Percentiles rank a stretch among this genome's conserved stretches.
Conservation (phyloP, 2,329 filamentous ascomycete species). For the Cercospora canescens region DNA sequence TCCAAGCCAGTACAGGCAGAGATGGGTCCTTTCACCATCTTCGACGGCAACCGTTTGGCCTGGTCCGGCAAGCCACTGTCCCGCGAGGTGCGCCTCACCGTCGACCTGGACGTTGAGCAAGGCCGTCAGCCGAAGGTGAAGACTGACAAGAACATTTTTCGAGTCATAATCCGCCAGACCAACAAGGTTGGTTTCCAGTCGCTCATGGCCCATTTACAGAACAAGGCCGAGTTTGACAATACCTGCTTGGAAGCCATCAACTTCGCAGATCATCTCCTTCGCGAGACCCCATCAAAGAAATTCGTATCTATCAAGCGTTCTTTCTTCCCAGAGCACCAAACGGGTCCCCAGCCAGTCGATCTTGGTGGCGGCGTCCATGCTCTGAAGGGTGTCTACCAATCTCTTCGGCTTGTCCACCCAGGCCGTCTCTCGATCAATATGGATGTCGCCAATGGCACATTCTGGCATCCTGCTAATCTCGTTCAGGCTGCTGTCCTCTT, state of each 20-base stretch:
- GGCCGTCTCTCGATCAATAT: constrained; percentile 72
- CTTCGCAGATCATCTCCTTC: constrained; percentile 86
- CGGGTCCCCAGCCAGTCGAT: constrained; percentile 47
- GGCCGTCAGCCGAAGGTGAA: constrained; percentile 40
- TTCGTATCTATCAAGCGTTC: constrained; percentile 76
- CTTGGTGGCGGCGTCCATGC: constrained; percentile 72
- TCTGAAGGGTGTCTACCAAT: constrained; percentile 86
- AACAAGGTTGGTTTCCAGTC: constrained; percentile 67
- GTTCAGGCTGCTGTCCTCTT: constrained; percentile 37
- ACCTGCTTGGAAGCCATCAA: constrained; percentile 78
- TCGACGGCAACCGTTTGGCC: constrained; percentile 80
- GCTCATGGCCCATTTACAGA: constrained; percentile 66
- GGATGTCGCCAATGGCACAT: constrained; percentile 88
- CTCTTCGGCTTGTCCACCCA: constrained; percentile 71
- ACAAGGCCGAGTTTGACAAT: constrained; percentile 62
- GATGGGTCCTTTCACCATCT: constrained; percentile 66
- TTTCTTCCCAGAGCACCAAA: constrained; percentile 73
- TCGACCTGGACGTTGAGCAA: constrained; percentile 73
- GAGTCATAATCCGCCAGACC: constrained; percentile 63
- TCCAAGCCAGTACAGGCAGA: constrained; percentile 59
- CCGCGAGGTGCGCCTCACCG: constrained; percentile 45
- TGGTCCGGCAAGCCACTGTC: constrained; percentile 60
- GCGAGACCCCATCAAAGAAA: constrained; percentile 69
- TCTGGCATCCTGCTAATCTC: constrained; percentile 62
- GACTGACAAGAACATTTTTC: constrained; percentile 52